phyloP scores from a whole-genome alignment of 192 early-diverging fungal species.

The Funneliformis mosseae region DNA sequence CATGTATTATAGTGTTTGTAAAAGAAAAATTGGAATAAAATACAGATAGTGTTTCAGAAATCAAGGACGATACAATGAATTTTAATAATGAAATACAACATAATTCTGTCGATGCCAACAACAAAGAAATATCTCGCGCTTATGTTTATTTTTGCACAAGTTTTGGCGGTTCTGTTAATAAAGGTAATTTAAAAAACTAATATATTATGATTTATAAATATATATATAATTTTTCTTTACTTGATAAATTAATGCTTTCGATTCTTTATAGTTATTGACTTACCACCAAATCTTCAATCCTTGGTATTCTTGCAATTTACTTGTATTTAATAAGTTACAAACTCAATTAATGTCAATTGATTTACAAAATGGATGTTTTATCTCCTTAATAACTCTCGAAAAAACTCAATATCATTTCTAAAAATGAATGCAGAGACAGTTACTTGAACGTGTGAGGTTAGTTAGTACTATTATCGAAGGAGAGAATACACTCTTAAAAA shows the following conservation, averaged over 20 bases:
- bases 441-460: not conserved
- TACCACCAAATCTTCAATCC: not conserved
- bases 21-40: not conserved
- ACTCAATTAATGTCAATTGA: slow-evolving; percentile 11
- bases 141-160: slow-evolving; percentile 9
- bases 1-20: slow-evolving; percentile 27
- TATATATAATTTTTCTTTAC: too few relatives aligned
- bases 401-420: slow-evolving; percentile 21
- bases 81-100: too few relatives aligned
- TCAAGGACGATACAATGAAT: too few relatives aligned
- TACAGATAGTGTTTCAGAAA: too few relatives aligned
- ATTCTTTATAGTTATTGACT: not conserved
- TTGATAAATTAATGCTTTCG: not conserved
- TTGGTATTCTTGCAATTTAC: not conserved
- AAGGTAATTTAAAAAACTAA: too few relatives aligned
- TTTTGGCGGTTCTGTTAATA: not conserved
- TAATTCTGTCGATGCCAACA: not conserved
- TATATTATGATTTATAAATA: too few relatives aligned
- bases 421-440: not conserved
- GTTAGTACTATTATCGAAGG: not conserved
- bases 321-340: not conserved
- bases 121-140: not conserved
- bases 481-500: slow-evolving; percentile 12
- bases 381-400: slow-evolving; percentile 2
- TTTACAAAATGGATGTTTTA: not conserved